Evolutionary conservation across 202 grass and related monocot species (phyloP), one percentile per base, ranked within the genome.

Genomic region (Zizania palustris): DNA sequence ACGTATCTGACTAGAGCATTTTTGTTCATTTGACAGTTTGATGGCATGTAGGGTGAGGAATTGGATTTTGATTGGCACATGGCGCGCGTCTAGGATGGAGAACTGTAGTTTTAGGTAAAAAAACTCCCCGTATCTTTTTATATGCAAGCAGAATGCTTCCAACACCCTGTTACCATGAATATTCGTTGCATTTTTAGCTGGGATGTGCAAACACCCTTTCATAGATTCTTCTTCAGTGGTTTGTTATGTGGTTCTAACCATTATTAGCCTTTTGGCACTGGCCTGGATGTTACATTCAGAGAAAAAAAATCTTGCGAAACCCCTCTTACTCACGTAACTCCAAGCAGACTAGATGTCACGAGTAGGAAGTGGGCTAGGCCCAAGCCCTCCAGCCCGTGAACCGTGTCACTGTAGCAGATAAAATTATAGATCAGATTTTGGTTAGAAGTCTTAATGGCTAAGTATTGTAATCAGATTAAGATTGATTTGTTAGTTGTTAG

Each of bases 11-110:
- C 50, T 68, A 15, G 7, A 42, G 59, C 50, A 48, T 1, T 33
- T 73, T 60, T 56, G 44, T 2, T 84, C 65, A 80, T 16, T 38
- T 57, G 42, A 54, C 81, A 88, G 86, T 81, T 81, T 9, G 67
- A 88, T 0, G 71, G 65, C 65, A 53, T 80, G 65, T 81, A 76
- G 50, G 21, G 19, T 14, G 54, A 51, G 69, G 63, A 39, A 10
- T 39, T 19, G n/a, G 10, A 42, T 64, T 39, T 11, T 70, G 76
- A 76, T 18, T 56, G 14, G 50, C 6, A 35, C 2, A 8, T 60
- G 11, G 5, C 35, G 16, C 28, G 5, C 35, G 16, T 39, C 8
- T 62, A 12, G 38, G 46, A 76, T 22, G 39, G 16, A 18, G 58
- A 45, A 3, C 44, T 9, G 3, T 21, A 39, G 55, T 63, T 51